These are phyloP conservation scores for Physocladia obscura DNA, from an alignment of 192 early-diverging fungal species.

Conservation along the genomic window DNA sequence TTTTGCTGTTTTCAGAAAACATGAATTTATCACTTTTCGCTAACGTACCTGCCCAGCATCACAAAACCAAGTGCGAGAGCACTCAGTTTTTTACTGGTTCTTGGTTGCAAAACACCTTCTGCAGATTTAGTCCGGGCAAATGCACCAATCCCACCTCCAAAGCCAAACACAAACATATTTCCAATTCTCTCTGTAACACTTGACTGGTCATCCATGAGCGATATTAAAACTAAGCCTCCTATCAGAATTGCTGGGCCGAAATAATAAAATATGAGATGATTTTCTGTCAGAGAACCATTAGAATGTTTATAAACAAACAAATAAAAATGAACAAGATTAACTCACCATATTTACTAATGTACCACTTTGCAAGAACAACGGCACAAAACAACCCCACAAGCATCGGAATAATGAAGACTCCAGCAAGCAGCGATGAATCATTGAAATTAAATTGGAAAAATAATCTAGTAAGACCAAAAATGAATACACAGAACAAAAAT, in stretches of 20 bases:
- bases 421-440: background rate
- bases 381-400: background rate
- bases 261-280: background rate
- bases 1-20: background rate
- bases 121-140: background rate
- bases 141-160: background rate
- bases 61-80: background rate
- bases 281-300: too few relatives aligned
- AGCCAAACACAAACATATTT: background rate
- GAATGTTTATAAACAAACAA: too few relatives aligned
- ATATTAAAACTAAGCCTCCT: background rate
- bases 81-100: background rate
- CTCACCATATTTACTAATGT: too few relatives aligned
- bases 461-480: too few relatives aligned
- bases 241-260: background rate
- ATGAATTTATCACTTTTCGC: background rate
- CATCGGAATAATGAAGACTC: background rate
- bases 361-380: too few relatives aligned
- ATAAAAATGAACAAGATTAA: too few relatives aligned
- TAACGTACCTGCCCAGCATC: background rate
- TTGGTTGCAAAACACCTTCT: background rate
- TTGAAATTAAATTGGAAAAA: conserved; percentile 3
- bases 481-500: background rate
- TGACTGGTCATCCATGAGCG: background rate
- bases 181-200: background rate